Percentiles rank a stretch among this genome's conserved stretches.
phyloP scores from a whole-genome alignment of 2,329 filamentous ascomycete genomes.

The Coniochaeta sp. region DNA sequence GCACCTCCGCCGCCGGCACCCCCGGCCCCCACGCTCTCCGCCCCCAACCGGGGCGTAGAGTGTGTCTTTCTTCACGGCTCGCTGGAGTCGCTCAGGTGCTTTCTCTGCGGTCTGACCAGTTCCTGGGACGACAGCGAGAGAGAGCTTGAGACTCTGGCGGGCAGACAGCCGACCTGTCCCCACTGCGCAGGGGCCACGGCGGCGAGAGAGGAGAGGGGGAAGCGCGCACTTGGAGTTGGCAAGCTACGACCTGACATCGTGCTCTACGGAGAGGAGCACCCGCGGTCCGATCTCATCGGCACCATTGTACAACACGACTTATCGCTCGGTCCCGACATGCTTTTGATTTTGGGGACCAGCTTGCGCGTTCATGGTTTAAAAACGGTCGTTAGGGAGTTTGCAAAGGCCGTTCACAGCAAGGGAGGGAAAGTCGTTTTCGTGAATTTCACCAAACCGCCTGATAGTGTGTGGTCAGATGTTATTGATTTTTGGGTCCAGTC shows the following conservation, averaged over 20 bases:
- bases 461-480: conserved; percentile 65
- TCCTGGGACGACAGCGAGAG: conserved; percentile 53
- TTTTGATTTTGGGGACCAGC: conserved; percentile 65
- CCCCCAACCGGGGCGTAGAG: conserved; percentile 42
- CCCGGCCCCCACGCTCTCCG: conserved; percentile 6
- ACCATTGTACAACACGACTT: conserved; percentile 63
- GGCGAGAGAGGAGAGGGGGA: conserved; percentile 56
- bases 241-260: conserved; percentile 67
- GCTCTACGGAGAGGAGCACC: conserved; percentile 67
- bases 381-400: conserved; percentile 63
- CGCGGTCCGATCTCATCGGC: conserved; percentile 59
- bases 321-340: conserved; percentile 54
- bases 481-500: conserved; percentile 70
- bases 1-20: conserved; percentile 4
- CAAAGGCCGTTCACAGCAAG: conserved; percentile 60
- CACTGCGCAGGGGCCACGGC: conserved; percentile 56
- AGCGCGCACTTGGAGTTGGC: conserved; percentile 59
- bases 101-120: conserved; percentile 49
- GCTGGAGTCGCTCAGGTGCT: conserved; percentile 57
- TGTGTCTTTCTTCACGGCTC: conserved; percentile 68
- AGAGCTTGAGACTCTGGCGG: conserved; percentile 50
- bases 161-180: conserved; percentile 60
- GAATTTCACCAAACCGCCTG: conserved; percentile 64
- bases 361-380: conserved; percentile 66
- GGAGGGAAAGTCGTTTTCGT: conserved; percentile 66